phyloP scores from a whole-genome alignment of 495 filamentous ascomycete species.

The Penicillium roqueforti region DNA sequence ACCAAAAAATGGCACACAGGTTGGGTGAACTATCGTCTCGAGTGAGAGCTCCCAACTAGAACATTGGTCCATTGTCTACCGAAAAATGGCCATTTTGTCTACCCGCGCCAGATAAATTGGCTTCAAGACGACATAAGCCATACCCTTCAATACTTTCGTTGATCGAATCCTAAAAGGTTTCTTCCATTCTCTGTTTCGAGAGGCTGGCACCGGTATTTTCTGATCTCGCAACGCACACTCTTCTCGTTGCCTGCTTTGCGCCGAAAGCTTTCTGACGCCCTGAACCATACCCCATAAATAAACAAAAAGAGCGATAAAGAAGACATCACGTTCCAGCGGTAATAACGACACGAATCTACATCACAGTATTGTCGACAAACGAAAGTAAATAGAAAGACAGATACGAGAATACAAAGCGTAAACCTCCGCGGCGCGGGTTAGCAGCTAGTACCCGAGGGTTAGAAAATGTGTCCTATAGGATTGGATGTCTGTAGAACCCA shows the following conservation, averaged over 20 bases:
- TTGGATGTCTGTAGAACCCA: constrained; percentile 3
- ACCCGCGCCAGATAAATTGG: no score
- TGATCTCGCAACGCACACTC: background rate
- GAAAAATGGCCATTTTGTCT: no score
- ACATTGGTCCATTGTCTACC: no score
- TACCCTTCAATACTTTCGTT: no score
- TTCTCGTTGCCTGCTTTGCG: background rate
- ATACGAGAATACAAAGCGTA: background rate
- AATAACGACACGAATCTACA: constrained; percentile 8
- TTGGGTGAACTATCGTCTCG: no score
- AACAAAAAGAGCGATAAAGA: background rate
- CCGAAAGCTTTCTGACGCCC: background rate
- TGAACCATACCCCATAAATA: constrained; percentile 5
- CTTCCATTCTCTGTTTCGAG: background rate
- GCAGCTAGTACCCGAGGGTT: background rate
- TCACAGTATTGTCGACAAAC: constrained; percentile 7
- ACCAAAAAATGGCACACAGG: no score
- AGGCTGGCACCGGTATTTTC: background rate
- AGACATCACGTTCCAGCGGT: constrained; percentile 3
- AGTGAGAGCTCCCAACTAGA: no score
- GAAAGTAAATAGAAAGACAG: constrained; percentile 5
- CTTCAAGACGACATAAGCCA: no score
- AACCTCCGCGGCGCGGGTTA: constrained; percentile 5
- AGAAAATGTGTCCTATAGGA: background rate
- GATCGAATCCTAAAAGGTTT: no score